Evolutionary conservation across 352 stramenopile genomes (phyloP).

Genomic region (Phytophthora pluvialis): DNA sequence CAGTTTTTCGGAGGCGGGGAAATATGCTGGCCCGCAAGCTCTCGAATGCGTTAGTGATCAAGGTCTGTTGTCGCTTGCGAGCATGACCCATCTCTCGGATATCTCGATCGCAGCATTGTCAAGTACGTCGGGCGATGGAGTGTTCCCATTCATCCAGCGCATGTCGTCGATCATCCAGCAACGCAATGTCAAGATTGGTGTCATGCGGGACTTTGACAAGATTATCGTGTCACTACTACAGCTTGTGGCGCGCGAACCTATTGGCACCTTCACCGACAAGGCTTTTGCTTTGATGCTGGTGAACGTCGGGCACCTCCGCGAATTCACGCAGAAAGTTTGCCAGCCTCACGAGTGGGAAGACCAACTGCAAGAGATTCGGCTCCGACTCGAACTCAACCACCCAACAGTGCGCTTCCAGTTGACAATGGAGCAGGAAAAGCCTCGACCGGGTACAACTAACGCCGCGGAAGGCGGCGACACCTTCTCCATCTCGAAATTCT

Average conservation of each 20-base stretch:
- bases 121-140: conserved; percentile 20
- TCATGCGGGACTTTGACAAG: conserved; percentile 41
- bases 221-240: conserved; percentile 41
- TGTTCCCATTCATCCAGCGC: conserved; percentile 39
- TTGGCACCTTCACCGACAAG: conserved; percentile 22
- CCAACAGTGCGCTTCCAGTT: conserved; percentile 48
- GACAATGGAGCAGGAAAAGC: conserved; percentile 42
- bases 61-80: conserved; percentile 38
- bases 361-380: conserved; percentile 27
- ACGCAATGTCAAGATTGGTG: conserved; percentile 51
- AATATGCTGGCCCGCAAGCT: conserved; percentile 41
- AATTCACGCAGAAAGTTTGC: conserved; percentile 25
- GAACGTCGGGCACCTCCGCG: conserved; percentile 43
- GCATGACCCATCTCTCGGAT: conserved; percentile 47
- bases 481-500: conserved; percentile 49
- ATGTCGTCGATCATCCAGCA: conserved; percentile 38
- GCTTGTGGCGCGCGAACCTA: conserved; percentile 32
- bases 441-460: conserved; percentile 21
- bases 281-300: conserved; percentile 49
- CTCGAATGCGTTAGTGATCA: conserved; percentile 38
- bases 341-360: conserved; percentile 35
- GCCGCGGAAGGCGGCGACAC: conserved; percentile 9
- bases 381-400: conserved; percentile 33
- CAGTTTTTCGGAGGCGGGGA: conserved; percentile 37
- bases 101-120: conserved; percentile 43